phyloP scores from a whole-genome alignment of 2,329 filamentous ascomycete species.

The Pseudopyricularia javanii region DNA sequence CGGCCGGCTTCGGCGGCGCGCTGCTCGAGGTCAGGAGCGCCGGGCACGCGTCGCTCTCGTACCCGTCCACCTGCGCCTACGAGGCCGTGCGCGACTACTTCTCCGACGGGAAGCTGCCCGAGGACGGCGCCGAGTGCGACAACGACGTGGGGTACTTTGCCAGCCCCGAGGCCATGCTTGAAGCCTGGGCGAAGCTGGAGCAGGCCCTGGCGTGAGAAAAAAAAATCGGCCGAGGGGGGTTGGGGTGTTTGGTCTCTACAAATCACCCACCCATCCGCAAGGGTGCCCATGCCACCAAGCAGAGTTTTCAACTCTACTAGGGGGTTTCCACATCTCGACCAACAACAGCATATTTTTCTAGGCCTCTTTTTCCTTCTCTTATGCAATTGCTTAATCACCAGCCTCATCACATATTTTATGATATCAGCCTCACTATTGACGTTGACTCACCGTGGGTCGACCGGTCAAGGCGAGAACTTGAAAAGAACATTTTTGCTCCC shows the following conservation, averaged over 20 bases:
- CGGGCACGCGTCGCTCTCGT: slow-evolving; percentile 5
- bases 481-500: too few relatives aligned
- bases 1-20: slow-evolving; percentile 13
- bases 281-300: too few relatives aligned
- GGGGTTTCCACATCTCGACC: too few relatives aligned
- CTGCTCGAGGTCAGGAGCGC: slow-evolving; percentile 14
- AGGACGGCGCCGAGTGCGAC: slow-evolving; percentile 17
- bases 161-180: not conserved
- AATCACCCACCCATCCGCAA: too few relatives aligned
- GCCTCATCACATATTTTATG: too few relatives aligned
- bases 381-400: not conserved
- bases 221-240: too few relatives aligned
- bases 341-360: not conserved
- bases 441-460: too few relatives aligned
- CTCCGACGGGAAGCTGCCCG: slow-evolving; percentile 19
- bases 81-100: slow-evolving; percentile 18
- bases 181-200: not conserved
- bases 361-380: not conserved
- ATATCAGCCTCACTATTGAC: too few relatives aligned
- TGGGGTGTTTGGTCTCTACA: too few relatives aligned
- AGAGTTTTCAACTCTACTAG: too few relatives aligned
- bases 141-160: slow-evolving; percentile 3
- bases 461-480: not conserved
- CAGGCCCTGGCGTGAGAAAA: not conserved
- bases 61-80: slow-evolving; percentile 18